Base-by-base conservation (phyloP, 225 moss, liverwort and hornwort genomes). In the Asterella californica region DNA sequence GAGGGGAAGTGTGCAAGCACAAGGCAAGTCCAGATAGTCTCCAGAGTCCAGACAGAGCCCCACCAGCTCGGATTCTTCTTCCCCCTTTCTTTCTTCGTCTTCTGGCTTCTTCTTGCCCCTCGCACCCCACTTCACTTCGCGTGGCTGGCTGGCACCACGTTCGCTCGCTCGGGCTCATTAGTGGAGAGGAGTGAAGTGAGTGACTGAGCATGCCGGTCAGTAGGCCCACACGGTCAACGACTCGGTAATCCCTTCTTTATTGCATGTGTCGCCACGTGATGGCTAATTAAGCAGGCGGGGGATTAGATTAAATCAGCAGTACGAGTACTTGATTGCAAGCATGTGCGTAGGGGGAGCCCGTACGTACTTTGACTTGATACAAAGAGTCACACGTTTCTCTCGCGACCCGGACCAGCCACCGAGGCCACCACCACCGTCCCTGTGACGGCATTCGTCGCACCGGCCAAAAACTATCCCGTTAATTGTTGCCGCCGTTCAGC, bases 371-470 rank as follows among this genome's bases (percentile, higher is more conserved):
- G 34, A 67, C 34, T 36, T 15, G 67, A 34, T 29, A 67, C 34
- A 67, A 33, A 34, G 34, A 36, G 67, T 34, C 29, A 67, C 67
- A 67, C 67, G 67, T 67, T 67, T 36, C 67, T 67, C 67, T 67
- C 67, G 34, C 67, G 67, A 67, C 67, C 59, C 59, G 17, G 61
- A 15, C 57, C 5, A 19, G 4, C n/a, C 61, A 27, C 6, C n/a
- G n/a, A n/a, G n/a, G n/a, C n/a, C n/a, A n/a, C n/a, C n/a, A 61
- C 61, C 67, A 67, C 67, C 67, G 67, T 67, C 67, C 67, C 36
- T 67, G 67, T 67, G 67, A 67, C 67, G 67, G 67, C 67, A 67
- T 15, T 67, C 2, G 32, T 36, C 67, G 34, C 67, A 67, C 67
- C 32, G 67, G 67, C 67, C 33, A 36, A 67, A 32, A 67, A 32